These are phyloP conservation scores for Hyaloscypha hepaticicola DNA, from an alignment of 495 filamentous ascomycete species.

Conservation along the genomic window DNA sequence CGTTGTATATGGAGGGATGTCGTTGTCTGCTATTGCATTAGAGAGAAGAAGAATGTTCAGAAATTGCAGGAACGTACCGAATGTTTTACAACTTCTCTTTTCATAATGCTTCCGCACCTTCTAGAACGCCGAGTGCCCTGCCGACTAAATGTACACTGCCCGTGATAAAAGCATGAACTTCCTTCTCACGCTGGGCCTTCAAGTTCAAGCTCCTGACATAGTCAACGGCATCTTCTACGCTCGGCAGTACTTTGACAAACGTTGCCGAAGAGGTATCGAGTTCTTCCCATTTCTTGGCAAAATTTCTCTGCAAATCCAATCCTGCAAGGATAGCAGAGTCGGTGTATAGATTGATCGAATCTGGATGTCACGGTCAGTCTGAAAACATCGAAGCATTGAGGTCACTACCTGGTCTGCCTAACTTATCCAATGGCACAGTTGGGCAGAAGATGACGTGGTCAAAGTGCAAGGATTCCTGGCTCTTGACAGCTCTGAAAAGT, in stretches of 20 bases:
- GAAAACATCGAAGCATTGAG: background rate
- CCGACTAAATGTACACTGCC: slow-evolving; percentile 91
- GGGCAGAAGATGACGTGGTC: slow-evolving; percentile 85
- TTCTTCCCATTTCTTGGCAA: slow-evolving; percentile 69
- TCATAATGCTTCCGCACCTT: slow-evolving; percentile 35
- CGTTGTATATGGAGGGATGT: background rate
- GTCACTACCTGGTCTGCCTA: slow-evolving; percentile 51
- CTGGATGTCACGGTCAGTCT: slow-evolving; percentile 6
- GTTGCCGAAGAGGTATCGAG: slow-evolving; percentile 55
- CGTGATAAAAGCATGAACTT: slow-evolving; percentile 57
- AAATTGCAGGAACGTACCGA: no score
- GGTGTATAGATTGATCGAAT: slow-evolving; percentile 71
- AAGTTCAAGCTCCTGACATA: slow-evolving; percentile 56
- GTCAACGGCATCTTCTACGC: slow-evolving; percentile 83
- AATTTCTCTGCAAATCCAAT: slow-evolving; percentile 69
- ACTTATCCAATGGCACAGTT: slow-evolving; percentile 73
- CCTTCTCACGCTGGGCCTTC: slow-evolving; percentile 24
- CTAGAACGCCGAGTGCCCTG: slow-evolving; percentile 73
- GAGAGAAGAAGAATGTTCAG: background rate
- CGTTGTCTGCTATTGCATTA: background rate
- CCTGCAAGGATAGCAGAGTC: slow-evolving; percentile 64
- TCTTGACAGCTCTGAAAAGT: slow-evolving; percentile 51
- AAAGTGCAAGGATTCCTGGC: slow-evolving; percentile 56
- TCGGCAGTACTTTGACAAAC: slow-evolving; percentile 64
- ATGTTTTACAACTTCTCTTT: background rate